Conservation (phyloP, 2,329 filamentous ascomycete genomes). For the Colletotrichum sp. region DNA sequence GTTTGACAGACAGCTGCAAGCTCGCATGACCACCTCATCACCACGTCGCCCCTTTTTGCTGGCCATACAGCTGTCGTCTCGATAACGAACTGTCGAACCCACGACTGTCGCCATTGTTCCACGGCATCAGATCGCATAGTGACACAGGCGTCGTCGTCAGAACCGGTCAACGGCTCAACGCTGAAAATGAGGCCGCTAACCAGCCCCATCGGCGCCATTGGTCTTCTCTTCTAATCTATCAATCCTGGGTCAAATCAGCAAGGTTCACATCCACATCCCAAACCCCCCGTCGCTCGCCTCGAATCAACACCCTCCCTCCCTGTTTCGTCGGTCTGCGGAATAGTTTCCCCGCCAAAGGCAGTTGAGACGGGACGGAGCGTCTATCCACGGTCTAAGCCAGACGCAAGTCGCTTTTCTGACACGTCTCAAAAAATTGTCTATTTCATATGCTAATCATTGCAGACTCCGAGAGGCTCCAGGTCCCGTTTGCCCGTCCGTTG, state of each 20-base stretch:
- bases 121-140: neutral
- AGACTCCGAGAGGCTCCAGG: neutral
- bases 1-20: neutral
- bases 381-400: conserved; percentile 9
- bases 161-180: neutral
- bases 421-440: conserved; percentile 10
- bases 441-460: conserved; percentile 1
- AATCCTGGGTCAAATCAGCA: neutral
- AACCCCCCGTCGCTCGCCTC: neutral
- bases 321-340: conserved; percentile 9
- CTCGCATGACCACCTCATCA: neutral
- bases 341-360: conserved; percentile 14
- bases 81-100: neutral
- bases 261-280: neutral
- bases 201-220: neutral
- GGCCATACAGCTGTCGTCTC: conserved; percentile 3
- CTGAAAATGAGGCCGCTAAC: neutral
- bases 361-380: conserved; percentile 15
- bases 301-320: conserved; percentile 1
- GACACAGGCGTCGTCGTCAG: neutral
- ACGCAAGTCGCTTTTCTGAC: conserved; percentile 9
- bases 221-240: neutral
- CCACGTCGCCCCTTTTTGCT: neutral
- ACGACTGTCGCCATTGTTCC: neutral
- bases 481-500: conserved; percentile 1